Percentiles rank a stretch among this genome's conserved stretches.
Evolutionary conservation across 768 basidiomycete species (phyloP).

Genomic region (Boletus bicolor): DNA sequence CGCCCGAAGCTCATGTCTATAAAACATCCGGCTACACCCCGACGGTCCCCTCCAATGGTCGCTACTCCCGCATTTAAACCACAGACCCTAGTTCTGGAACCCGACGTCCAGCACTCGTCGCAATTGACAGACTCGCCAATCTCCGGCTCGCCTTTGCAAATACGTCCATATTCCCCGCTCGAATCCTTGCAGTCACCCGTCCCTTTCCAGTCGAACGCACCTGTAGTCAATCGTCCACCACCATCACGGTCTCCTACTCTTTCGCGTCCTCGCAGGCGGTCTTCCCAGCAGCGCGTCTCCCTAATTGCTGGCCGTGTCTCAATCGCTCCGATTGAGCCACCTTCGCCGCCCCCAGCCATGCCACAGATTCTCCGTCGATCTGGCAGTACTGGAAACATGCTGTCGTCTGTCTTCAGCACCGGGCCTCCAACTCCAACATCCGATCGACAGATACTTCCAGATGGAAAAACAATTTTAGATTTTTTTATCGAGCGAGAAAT

Average conservation of each 20-base stretch:
- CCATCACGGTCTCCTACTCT: slow-evolving; percentile 51
- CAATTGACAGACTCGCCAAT: slow-evolving; percentile 31
- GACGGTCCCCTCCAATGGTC: slow-evolving; percentile 12
- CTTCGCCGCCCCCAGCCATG: slow-evolving; percentile 57
- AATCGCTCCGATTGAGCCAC: slow-evolving; percentile 73
- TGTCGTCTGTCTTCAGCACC: slow-evolving; percentile 59
- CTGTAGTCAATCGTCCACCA: slow-evolving; percentile 27
- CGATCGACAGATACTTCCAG: slow-evolving; percentile 32
- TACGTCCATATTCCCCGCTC: slow-evolving; percentile 34
- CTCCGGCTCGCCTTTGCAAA: slow-evolving; percentile 31
- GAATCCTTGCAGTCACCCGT: slow-evolving; percentile 16
- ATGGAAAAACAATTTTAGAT: slow-evolving; percentile 76
- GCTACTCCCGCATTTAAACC: slow-evolving; percentile 27
- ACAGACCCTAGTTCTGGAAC: slow-evolving; percentile 21
- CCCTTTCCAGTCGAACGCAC: slow-evolving; percentile 18
- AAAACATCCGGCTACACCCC: slow-evolving; percentile 7
- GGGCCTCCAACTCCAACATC: slow-evolving; percentile 59
- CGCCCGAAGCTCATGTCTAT: slow-evolving; percentile 5
- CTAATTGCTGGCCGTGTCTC: slow-evolving; percentile 78
- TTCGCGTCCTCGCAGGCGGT: slow-evolving; percentile 67
- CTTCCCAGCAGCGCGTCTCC: slow-evolving; percentile 82
- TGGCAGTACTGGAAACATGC: slow-evolving; percentile 57
- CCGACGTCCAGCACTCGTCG: slow-evolving; percentile 27
- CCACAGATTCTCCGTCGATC: slow-evolving; percentile 64
- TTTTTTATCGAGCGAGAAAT: slow-evolving; percentile 86